Conservation (phyloP, 2,329 filamentous ascomycete species). For the Aspergillus ibericus region DNA sequence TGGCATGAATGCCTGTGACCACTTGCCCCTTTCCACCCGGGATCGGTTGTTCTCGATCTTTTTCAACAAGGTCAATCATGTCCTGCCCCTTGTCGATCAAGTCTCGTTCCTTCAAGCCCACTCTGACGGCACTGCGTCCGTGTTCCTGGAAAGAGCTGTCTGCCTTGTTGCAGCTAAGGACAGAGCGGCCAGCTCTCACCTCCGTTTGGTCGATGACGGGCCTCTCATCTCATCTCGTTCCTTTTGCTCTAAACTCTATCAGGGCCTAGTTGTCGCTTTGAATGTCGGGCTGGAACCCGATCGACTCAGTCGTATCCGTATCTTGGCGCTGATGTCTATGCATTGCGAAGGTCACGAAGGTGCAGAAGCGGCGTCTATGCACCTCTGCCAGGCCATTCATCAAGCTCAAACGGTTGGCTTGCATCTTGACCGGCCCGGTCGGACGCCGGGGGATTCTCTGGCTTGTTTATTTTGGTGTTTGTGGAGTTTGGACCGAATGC, state of each 20-base stretch:
- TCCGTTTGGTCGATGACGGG: constrained; percentile 33
- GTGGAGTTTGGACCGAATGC: constrained; percentile 45
- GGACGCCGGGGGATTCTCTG: constrained; percentile 29
- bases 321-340: constrained; percentile 42
- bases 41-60: constrained; percentile 36
- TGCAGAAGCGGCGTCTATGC: constrained; percentile 41
- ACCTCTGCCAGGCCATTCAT: constrained; percentile 43
- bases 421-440: constrained; percentile 40
- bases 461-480: constrained; percentile 41
- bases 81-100: constrained; percentile 40
- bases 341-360: constrained; percentile 44
- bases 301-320: constrained; percentile 38
- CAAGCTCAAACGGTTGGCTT: constrained; percentile 42
- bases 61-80: constrained; percentile 39
- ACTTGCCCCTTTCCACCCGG: constrained; percentile 34
- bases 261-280: constrained; percentile 38
- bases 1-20: constrained; percentile 29
- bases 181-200: constrained; percentile 28
- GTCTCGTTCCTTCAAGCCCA: constrained; percentile 26
- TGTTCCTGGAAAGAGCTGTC: constrained; percentile 41
- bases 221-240: constrained; percentile 34
- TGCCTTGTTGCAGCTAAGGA: constrained; percentile 44
- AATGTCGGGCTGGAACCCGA: constrained; percentile 39
- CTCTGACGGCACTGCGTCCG: constrained; percentile 27
- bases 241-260: constrained; percentile 42